Evolutionary conservation across 495 filamentous ascomycete genomes (phyloP).

Genomic region (Clavariopsis aquatica): DNA sequence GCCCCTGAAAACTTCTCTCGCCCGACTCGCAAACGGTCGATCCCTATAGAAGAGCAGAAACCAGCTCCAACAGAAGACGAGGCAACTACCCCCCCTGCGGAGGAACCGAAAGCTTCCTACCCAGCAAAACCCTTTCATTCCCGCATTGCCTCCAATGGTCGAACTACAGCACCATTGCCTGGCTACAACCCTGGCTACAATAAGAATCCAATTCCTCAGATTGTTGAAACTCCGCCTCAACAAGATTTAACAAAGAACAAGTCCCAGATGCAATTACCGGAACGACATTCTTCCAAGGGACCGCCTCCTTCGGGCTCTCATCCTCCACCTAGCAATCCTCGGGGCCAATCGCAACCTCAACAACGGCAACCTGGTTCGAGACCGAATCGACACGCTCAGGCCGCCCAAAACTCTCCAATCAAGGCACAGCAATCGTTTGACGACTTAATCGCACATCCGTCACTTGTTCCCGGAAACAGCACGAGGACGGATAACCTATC

Average conservation of each 20-base stretch:
- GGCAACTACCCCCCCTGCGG: constrained; percentile 3
- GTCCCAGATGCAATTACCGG: constrained; percentile 37
- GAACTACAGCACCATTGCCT: constrained; percentile 47
- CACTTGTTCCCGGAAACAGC: constrained; percentile 68
- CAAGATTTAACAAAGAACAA: constrained; percentile 29
- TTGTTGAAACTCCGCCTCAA: constrained; percentile 47
- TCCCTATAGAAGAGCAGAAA: constrained; percentile 10
- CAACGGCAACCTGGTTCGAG: constrained; percentile 21
- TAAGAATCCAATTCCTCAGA: constrained; percentile 41
- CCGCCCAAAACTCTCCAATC: constrained; percentile 26
- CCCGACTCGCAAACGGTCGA: constrained; percentile 34
- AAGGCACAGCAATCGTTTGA: constrained; percentile 53
- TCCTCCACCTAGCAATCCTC: constrained; percentile 9
- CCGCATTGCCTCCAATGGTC: constrained; percentile 46
- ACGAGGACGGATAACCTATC: constrained; percentile 76
- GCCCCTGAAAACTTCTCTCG: constrained; percentile 41
- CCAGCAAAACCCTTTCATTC: constrained; percentile 45
- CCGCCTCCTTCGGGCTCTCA: constrained; percentile 18
- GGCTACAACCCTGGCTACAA: constrained; percentile 36
- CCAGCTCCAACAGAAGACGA: constrained; percentile 20
- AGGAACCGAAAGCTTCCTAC: constrained; percentile 21
- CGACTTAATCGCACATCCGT: constrained; percentile 64
- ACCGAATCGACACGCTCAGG: constrained; percentile 15
- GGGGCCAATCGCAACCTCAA: constrained; percentile 2
- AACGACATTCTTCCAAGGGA: constrained; percentile 44